Percentiles rank a stretch among this genome's conserved stretches.
Conservation (phyloP, 2,329 filamentous ascomycete genomes). For the Fusarium goolgardi region DNA sequence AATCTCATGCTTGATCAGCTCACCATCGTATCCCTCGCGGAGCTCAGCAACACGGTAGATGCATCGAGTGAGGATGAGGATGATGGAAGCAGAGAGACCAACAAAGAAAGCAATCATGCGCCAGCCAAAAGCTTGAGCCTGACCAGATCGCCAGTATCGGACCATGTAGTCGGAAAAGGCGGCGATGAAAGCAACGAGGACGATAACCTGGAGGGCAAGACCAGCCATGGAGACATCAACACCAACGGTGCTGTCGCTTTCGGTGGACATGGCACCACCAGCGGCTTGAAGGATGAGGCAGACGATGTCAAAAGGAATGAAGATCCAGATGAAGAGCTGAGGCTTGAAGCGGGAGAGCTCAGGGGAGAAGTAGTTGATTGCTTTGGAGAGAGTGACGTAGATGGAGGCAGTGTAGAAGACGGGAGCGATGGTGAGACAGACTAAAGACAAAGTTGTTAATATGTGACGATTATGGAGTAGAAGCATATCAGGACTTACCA, state of each 20-base stretch:
- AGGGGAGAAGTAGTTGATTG: conserved; percentile 55
- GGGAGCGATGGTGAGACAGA: conserved; percentile 64
- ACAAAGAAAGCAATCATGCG: conserved; percentile 60
- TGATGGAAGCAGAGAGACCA: conserved; percentile 64
- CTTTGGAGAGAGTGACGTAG: conserved; percentile 69
- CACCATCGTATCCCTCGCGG: conserved; percentile 69
- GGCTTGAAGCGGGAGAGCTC: conserved; percentile 59
- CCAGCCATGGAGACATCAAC: conserved; percentile 60
- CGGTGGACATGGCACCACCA: conserved; percentile 65
- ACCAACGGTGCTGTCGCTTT: conserved; percentile 50
- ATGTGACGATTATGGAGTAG: background rate
- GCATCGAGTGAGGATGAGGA: conserved; percentile 71
- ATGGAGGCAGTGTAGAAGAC: conserved; percentile 70
- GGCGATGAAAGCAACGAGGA: conserved; percentile 63
- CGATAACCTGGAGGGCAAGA: conserved; percentile 68
- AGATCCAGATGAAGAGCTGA: conserved; percentile 59
- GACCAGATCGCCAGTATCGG: conserved; percentile 53
- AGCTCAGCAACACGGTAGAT: conserved; percentile 75
- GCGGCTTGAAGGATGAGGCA: conserved; percentile 68
- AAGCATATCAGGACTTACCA: conserved; percentile 51
- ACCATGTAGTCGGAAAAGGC: conserved; percentile 63
- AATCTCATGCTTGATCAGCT: conserved; percentile 63
- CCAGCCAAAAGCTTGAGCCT: conserved; percentile 42
- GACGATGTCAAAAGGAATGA: conserved; percentile 67
- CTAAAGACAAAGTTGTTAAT: conserved; percentile 46